Evolutionary conservation across 176 grass and related monocot genomes (phyloP).

Genomic region (Musa acuminata): DNA sequence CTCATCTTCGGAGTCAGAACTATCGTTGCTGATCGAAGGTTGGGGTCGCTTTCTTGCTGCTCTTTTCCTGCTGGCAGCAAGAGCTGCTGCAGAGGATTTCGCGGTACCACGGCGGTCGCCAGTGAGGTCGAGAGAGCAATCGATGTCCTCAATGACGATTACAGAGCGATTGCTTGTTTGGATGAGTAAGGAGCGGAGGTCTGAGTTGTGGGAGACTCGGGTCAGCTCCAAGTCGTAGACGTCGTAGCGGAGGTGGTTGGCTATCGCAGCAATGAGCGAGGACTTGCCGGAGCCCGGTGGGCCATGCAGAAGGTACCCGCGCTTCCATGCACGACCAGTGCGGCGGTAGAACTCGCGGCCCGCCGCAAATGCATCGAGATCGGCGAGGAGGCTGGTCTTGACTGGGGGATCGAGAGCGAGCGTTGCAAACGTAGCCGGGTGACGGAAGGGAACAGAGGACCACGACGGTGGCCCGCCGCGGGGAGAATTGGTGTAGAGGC

Average conservation of each 20-base stretch:
- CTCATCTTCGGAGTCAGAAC: slow-evolving; percentile 45
- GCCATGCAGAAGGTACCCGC: slow-evolving; percentile 80
- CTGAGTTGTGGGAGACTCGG: slow-evolving; percentile 62
- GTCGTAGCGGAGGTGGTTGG: slow-evolving; percentile 87
- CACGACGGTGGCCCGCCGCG: slow-evolving; percentile 35
- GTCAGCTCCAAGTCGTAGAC: slow-evolving; percentile 94
- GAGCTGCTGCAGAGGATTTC: slow-evolving; percentile 1
- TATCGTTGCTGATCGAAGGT: slow-evolving; percentile 29
- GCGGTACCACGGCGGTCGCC: slow-evolving; percentile 38
- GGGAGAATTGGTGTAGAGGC: slow-evolving; percentile 67
- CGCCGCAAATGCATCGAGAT: slow-evolving; percentile 60
- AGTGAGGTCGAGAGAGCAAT: slow-evolving; percentile 91
- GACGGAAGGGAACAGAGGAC: slow-evolving; percentile 76
- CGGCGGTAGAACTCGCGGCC: slow-evolving; percentile 77
- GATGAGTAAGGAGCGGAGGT: slow-evolving; percentile 69
- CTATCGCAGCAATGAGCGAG: slow-evolving; percentile 90
- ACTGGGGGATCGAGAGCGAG: slow-evolving; percentile 69
- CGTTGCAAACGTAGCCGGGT: slow-evolving; percentile 85
- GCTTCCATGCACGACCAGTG: slow-evolving; percentile 75
- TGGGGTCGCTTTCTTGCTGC: slow-evolving; percentile 42
- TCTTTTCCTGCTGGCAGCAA: slow-evolving; percentile 22
- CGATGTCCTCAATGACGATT: slow-evolving; percentile 95
- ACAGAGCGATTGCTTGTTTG: slow-evolving; percentile 86
- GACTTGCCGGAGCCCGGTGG: slow-evolving; percentile 81
- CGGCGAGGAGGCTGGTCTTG: slow-evolving; percentile 52